A percentile compares a stretch with the other conserved stretches of the same genome.
These are phyloP conservation scores for Filobasidium floriforme DNA, from an alignment of 768 basidiomycete genomes.

Conservation along the genomic window DNA sequence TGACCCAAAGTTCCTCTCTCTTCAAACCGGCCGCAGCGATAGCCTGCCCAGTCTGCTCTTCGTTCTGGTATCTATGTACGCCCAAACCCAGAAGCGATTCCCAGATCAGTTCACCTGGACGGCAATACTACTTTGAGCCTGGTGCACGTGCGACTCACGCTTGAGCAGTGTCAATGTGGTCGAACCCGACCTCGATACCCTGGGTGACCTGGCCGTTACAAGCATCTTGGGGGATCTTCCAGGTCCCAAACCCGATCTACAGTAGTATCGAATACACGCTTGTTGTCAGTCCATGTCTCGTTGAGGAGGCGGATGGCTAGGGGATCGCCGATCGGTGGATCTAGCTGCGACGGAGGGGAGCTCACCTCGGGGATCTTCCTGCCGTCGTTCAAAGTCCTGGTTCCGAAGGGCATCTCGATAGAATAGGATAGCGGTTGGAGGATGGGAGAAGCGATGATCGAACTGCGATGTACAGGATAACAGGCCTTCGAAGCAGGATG, in stretches of 20 bases:
- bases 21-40: constrained; percentile 15
- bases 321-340: constrained; percentile 15
- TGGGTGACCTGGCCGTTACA: constrained; percentile 33
- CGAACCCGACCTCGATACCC: constrained; percentile 37
- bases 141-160: background rate
- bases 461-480: too few relatives aligned
- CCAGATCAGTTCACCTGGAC: too few relatives aligned
- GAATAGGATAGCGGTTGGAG: too few relatives aligned
- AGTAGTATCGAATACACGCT: too few relatives aligned
- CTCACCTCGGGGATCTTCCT: constrained; percentile 40
- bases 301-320: background rate
- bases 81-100: background rate
- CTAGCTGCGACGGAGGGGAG: constrained; percentile 18
- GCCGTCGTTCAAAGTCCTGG: constrained; percentile 40
- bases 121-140: background rate
- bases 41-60: constrained; percentile 17
- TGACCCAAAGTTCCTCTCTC: constrained; percentile 24
- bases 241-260: constrained; percentile 33
- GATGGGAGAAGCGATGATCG: too few relatives aligned
- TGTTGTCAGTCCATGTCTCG: too few relatives aligned
- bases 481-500: too few relatives aligned
- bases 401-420: constrained; percentile 25
- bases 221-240: constrained; percentile 41
- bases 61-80: constrained; percentile 16
- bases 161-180: constrained; percentile 41